Evolutionary conservation across 345 rosid genomes (phyloP).

Genomic region (Zanthoxylum bungeanum): DNA sequence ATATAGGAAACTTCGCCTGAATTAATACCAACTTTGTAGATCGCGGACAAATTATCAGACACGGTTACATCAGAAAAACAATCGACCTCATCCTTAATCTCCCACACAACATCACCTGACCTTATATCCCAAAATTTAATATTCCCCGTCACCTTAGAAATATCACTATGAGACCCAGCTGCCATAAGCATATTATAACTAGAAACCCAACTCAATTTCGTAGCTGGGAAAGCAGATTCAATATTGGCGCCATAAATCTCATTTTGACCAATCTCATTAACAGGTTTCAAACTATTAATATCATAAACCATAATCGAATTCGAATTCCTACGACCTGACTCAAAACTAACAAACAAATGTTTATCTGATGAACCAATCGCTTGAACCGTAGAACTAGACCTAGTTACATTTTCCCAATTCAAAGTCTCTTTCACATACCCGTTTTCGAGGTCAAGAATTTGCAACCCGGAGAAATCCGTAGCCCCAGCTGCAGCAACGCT

Average conservation of each 20-base stretch:
- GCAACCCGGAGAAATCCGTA: conserved; percentile 81
- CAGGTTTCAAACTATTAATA: conserved; percentile 49
- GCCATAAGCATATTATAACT: conserved; percentile 65
- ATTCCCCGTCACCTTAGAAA: conserved; percentile 69
- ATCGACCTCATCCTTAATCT: conserved; percentile 70
- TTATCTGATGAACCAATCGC: conserved; percentile 69
- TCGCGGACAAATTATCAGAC: conserved; percentile 59
- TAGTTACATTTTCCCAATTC: conserved; percentile 68
- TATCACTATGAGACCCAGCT: conserved; percentile 87
- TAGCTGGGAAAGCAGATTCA: conserved; percentile 79
- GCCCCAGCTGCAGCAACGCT: conserved; percentile 75
- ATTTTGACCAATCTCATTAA: conserved; percentile 63
- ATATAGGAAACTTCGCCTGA: conserved; percentile 65
- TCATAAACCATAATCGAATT: conserved; percentile 84
- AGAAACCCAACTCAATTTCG: conserved; percentile 71
- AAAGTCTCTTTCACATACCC: conserved; percentile 58
- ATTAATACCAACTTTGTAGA: conserved; percentile 72
- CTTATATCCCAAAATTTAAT: conserved; percentile 82
- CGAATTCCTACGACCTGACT: conserved; percentile 84
- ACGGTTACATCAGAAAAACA: conserved; percentile 83
- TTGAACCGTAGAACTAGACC: conserved; percentile 78
- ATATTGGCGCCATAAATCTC: conserved; percentile 77
- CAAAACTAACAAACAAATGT: conserved; percentile 77
- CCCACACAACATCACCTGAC: conserved; percentile 66
- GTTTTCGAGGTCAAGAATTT: conserved; percentile 64